Conservation (phyloP, 345 rosid species). For the Mallotus nudiflorus region DNA sequence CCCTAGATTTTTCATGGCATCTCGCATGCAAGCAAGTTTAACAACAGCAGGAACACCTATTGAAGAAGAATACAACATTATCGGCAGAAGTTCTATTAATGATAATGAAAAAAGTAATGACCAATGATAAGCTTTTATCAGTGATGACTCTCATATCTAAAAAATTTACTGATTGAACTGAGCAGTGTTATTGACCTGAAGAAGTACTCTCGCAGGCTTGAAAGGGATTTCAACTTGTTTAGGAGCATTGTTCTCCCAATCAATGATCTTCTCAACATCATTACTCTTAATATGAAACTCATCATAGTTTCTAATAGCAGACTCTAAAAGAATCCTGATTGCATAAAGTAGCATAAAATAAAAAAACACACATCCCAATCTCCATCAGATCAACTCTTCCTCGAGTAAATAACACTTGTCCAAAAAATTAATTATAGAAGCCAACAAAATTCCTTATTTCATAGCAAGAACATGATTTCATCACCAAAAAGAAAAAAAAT, state of each 20-base stretch:
- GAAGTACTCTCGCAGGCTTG: conserved; percentile 81
- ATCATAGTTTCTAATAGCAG: conserved; percentile 75
- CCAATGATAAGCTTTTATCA: neutral
- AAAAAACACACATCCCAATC: neutral
- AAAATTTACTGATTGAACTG: neutral
- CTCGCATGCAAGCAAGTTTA: conserved; percentile 84
- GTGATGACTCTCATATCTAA: neutral
- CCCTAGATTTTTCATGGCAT: conserved; percentile 73
- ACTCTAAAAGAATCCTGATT: conserved; percentile 69
- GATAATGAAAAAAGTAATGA: neutral
- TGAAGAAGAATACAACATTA: conserved; percentile 23
- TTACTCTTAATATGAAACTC: conserved; percentile 74
- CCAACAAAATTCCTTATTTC: neutral
- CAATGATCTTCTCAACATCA: conserved; percentile 83
- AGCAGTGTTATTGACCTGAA: conserved; percentile 44
- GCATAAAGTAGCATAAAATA: conserved; percentile 69
- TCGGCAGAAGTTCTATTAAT: neutral
- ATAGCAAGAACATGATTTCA: neutral
- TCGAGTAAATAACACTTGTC: neutral
- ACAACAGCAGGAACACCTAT: conserved; percentile 90
- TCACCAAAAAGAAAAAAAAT: neutral
- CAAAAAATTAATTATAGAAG: neutral
- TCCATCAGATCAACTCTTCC: neutral
- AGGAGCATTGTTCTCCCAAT: conserved; percentile 70
- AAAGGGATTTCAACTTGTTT: conserved; percentile 79